phyloP scores from a whole-genome alignment of 441 rosid genomes.

The Capsella rubella region DNA sequence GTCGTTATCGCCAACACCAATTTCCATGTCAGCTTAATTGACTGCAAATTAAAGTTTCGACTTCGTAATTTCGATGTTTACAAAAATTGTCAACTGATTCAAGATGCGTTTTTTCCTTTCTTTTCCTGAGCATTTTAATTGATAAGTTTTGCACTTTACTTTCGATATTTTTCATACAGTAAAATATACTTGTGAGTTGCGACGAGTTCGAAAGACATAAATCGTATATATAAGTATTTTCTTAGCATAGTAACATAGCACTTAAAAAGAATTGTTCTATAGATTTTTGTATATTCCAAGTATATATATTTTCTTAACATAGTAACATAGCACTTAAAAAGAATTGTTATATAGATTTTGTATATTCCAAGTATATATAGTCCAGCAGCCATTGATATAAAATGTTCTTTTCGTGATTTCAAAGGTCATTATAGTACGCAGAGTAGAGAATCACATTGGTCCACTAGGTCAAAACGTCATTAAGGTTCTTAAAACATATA shows the following conservation, averaged over 20 bases:
- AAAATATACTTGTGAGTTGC: neutral
- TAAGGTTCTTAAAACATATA: conserved; percentile 1
- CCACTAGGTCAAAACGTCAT: conserved; percentile 31
- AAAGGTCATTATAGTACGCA: conserved; percentile 29
- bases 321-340: neutral
- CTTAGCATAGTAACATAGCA: too few relatives aligned
- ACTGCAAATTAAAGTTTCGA: neutral
- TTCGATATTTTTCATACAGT: neutral
- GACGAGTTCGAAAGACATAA: neutral
- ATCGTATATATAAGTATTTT: neutral
- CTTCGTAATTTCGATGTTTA: neutral
- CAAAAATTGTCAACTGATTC: neutral
- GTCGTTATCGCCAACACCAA: conserved; percentile 33
- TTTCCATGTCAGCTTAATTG: conserved; percentile 28
- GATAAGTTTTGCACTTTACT: neutral
- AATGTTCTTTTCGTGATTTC: conserved; percentile 32
- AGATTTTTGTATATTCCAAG: too few relatives aligned
- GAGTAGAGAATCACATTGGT: conserved; percentile 27
- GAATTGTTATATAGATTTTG: neutral
- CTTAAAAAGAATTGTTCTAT: too few relatives aligned
- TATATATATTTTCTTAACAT: too few relatives aligned
- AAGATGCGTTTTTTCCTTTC: neutral
- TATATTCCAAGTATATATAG: conserved; percentile 11
- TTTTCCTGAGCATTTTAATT: neutral
- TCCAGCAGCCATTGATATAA: conserved; percentile 21